Evolutionary conservation across 176 grass and related monocot species (phyloP), one percentile per base, ranked within the genome.

Genomic region (Ensete ventricosum): DNA sequence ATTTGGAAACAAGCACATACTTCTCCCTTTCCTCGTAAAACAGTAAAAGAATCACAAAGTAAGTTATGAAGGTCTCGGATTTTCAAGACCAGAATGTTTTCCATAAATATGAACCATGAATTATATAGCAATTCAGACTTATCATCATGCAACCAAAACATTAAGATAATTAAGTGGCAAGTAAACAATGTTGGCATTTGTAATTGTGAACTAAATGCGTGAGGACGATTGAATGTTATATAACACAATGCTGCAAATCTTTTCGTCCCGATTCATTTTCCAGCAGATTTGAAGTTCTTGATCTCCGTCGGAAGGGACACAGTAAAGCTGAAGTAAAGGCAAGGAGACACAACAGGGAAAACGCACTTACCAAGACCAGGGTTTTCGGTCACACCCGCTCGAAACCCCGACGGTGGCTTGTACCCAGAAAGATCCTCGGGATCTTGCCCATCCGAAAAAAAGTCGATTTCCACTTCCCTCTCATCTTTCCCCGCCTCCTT

Each of bases 301-400:
- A 26, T 27, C 9, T 26, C 23, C 63, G 25, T 66, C 14, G 34
- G 34, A 43, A 43, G 34, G 34, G 34, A 43, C 34, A 43, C 34
- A 43, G 34, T 6, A 43, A 4, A 43, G 34, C 34, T 43, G 34
- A 43, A 43, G 34, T 6, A 43, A 43, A 43, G 34, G 17, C 57
- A 62, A 14, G 14, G n/a, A 60, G 19, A 5, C 9, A 60, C 2
- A 7, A 60, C 12, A n/a, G 6, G 26, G 50, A 54, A 73, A 55
- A 16, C 22, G 12, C 21, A 78, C 91, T 87, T 82, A 99, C 95
- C 86, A 81, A 85, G 82, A 21, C 95, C 88, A 3, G 84, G 95
- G 72, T 99, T 99, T 50, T 87, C 88, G 27, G 95, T 87, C 73
- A 99, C 81, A 2, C 78, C 81, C 7, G 86, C 89, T 17, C 83